These are phyloP conservation scores for Venturia asperata DNA, from an alignment of 2,329 filamentous ascomycete genomes.

Conservation along the genomic window DNA sequence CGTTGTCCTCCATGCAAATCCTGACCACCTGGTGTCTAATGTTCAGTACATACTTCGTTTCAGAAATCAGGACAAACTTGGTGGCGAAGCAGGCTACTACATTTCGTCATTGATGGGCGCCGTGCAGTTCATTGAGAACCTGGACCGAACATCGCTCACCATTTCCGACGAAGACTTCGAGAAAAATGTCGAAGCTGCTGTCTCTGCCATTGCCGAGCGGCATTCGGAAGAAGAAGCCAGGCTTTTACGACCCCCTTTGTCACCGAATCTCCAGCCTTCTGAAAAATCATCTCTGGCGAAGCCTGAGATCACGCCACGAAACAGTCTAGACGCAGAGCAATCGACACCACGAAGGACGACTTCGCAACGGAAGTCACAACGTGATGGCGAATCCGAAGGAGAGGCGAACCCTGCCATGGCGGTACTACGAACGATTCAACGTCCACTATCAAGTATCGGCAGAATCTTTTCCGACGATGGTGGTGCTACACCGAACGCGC, in stretches of 20 bases:
- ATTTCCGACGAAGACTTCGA: constrained; percentile 96
- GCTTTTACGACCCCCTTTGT: constrained; percentile 24
- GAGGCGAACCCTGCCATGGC: constrained; percentile 70
- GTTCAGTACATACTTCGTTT: constrained; percentile 97
- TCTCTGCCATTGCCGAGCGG: constrained; percentile 90
- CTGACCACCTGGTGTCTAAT: constrained; percentile 92
- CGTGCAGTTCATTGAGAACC: constrained; percentile 91
- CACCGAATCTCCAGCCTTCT: constrained; percentile 38
- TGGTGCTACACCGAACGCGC: constrained; percentile 26
- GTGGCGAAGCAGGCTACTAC: constrained; percentile 97
- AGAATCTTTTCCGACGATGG: constrained; percentile 80
- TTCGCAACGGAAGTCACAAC: constrained; percentile 47
- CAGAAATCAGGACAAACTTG: constrained; percentile 92
- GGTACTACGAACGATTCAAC: constrained; percentile 82
- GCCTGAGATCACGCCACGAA: constrained; percentile 52
- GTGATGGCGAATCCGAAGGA: constrained; percentile 30
- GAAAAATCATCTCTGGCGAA: constrained; percentile 46
- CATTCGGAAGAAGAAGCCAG: constrained; percentile 54
- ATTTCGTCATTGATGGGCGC: constrained; percentile 93
- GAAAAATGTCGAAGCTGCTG: constrained; percentile 88
- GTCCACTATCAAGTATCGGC: constrained; percentile 82
- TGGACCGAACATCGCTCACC: constrained; percentile 88
- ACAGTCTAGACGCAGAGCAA: constrained; percentile 54
- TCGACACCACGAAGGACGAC: constrained; percentile 51
- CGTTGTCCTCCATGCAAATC: constrained; percentile 88